Percentiles rank a stretch among this genome's conserved stretches.
Evolutionary conservation across 495 filamentous ascomycete genomes (phyloP).

Genomic region (Aspergillus avenaceus): DNA sequence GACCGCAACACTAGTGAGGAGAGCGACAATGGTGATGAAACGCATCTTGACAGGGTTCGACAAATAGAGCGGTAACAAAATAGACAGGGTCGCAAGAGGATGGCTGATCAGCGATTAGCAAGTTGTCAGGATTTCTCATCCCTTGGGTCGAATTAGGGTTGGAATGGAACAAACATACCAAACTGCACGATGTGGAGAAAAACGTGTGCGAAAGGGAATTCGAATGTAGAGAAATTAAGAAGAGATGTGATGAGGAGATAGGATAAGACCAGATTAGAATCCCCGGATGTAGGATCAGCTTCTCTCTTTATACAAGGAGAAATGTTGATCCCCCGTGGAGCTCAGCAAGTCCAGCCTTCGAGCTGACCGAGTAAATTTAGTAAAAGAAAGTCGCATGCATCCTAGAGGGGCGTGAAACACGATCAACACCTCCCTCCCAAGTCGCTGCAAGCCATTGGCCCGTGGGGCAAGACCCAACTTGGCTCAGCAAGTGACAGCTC

Average conservation of each 20-base stretch:
- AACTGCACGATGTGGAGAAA: neutral
- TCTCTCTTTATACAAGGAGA: neutral
- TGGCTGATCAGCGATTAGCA: neutral
- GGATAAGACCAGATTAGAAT: neutral
- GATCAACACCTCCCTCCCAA: neutral
- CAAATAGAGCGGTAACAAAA: neutral
- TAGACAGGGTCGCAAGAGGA: neutral
- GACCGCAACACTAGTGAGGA: neutral
- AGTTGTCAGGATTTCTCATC: neutral
- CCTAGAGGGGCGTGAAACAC: neutral
- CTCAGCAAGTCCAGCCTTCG: neutral
- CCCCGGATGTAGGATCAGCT: neutral
- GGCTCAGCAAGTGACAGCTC: neutral
- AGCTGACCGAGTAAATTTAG: neutral
- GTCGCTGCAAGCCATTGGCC: neutral
- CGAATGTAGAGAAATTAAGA: neutral
- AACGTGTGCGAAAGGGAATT: neutral
- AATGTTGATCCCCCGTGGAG: neutral
- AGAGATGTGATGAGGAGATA: neutral
- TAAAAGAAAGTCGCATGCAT: neutral
- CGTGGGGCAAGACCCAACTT: neutral
- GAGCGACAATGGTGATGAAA: neutral
- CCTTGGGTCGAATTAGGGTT: neutral
- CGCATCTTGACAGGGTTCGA: neutral
- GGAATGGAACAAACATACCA: neutral